phyloP scores from a whole-genome alignment of 352 stramenopile species.

The Globisporangium rhizosaccharum region DNA sequence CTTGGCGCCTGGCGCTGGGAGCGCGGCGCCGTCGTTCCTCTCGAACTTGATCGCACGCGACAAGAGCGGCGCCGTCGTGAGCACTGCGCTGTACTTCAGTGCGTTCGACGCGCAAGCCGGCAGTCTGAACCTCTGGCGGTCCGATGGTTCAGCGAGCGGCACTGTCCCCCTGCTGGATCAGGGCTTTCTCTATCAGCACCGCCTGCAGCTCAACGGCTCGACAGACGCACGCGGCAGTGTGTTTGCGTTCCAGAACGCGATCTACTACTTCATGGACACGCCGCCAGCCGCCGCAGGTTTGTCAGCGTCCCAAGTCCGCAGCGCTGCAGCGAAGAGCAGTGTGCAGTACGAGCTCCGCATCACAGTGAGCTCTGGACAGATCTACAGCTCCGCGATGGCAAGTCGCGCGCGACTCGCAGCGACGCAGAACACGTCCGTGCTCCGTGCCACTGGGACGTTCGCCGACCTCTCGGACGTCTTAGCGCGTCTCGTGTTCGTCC shows the following conservation, averaged over 20 bases:
- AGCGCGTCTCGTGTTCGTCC: conserved; percentile 24
- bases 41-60: no score
- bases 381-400: conserved; percentile 6
- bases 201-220: conserved; percentile 3
- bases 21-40: no score
- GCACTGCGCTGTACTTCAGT: no score
- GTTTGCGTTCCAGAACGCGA: conserved; percentile 16
- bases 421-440: background rate
- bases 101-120: no score
- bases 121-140: no score
- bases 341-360: conserved; percentile 16
- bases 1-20: conserved; percentile 16
- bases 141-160: no score
- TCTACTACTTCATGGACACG: conserved; percentile 19
- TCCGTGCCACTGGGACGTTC: conserved; percentile 13
- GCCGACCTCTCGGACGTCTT: conserved; percentile 17
- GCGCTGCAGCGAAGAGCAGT: background rate
- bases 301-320: no score
- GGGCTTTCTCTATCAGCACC: no score
- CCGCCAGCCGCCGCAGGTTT: background rate
- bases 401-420: background rate
- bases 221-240: conserved; percentile 1
- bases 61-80: no score
- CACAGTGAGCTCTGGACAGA: conserved; percentile 15
- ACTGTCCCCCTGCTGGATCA: no score